Evolutionary conservation across 306 rosid genomes (phyloP).

Genomic region (Pueraria montana): DNA sequence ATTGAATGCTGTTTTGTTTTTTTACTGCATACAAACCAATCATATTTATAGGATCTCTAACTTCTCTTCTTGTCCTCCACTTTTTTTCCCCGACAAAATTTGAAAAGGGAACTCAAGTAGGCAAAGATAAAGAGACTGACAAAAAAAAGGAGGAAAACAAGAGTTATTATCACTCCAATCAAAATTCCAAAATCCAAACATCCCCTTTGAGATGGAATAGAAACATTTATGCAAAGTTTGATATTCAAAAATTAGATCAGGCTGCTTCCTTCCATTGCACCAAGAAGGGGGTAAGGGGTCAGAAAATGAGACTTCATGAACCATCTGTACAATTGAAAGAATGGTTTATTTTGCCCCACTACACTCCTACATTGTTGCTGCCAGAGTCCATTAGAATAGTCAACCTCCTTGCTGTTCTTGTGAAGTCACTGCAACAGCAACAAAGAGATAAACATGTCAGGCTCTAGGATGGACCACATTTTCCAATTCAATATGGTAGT

Average conservation of each 20-base stretch:
- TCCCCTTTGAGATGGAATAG: constrained; percentile 39
- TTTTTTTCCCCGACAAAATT: constrained; percentile 21
- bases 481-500: constrained; percentile 18
- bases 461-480: background rate
- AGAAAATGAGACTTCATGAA: constrained; percentile 39
- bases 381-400: constrained; percentile 85
- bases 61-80: background rate
- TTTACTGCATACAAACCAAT: constrained; percentile 30
- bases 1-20: background rate
- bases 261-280: constrained; percentile 47
- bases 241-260: constrained; percentile 52
- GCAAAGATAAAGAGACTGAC: background rate
- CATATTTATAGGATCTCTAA: constrained; percentile 12
- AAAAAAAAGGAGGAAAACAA: background rate
- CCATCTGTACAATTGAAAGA: constrained; percentile 72
- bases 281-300: constrained; percentile 35
- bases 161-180: constrained; percentile 45
- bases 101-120: constrained; percentile 12
- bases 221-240: constrained; percentile 37
- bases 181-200: constrained; percentile 47
- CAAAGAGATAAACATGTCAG: constrained; percentile 39
- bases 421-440: constrained; percentile 73
- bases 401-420: constrained; percentile 79
- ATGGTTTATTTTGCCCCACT: constrained; percentile 49
- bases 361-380: constrained; percentile 73